phyloP scores from a whole-genome alignment of 257 asterid genomes.

The Asclepias syriaca region DNA sequence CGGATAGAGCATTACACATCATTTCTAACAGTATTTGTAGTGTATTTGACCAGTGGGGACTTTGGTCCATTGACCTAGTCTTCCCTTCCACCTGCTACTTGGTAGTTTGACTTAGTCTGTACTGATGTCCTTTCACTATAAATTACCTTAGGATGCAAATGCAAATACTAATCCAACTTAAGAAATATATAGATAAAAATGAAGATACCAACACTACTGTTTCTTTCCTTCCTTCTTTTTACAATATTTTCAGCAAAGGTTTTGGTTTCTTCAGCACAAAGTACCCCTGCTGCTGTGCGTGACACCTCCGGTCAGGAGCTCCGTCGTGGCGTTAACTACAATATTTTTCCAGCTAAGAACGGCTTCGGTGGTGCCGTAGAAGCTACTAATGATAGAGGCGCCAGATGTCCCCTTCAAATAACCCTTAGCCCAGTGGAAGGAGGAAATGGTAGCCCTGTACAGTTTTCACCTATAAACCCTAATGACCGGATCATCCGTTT shows the following conservation, averaged over 20 bases:
- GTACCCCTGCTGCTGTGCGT: not conserved
- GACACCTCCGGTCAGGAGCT: conserved; percentile 5
- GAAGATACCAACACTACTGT: not conserved
- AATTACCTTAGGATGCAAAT: too few species aligned
- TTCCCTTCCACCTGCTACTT: too few species aligned
- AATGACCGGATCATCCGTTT: not conserved
- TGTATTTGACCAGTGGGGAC: too few species aligned
- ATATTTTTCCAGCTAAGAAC: not conserved
- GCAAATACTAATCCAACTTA: too few species aligned
- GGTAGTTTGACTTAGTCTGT: too few species aligned
- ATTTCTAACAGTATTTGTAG: too few species aligned
- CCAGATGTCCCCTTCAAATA: not conserved
- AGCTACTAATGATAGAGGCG: not conserved
- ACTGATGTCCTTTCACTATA: too few species aligned
- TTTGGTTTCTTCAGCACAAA: not conserved
- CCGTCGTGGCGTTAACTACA: not conserved
- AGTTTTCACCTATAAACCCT: not conserved
- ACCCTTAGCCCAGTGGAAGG: not conserved
- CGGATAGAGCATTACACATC: too few species aligned
- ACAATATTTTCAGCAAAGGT: not conserved
- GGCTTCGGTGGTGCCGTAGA: not conserved
- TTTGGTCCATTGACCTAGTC: too few species aligned
- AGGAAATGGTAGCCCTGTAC: not conserved
- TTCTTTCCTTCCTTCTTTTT: not conserved
- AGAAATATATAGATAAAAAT: not conserved